These are phyloP conservation scores for Teratosphaeriaceae sp. DNA, from an alignment of 2,329 filamentous ascomycete genomes.

Conservation along the genomic window DNA sequence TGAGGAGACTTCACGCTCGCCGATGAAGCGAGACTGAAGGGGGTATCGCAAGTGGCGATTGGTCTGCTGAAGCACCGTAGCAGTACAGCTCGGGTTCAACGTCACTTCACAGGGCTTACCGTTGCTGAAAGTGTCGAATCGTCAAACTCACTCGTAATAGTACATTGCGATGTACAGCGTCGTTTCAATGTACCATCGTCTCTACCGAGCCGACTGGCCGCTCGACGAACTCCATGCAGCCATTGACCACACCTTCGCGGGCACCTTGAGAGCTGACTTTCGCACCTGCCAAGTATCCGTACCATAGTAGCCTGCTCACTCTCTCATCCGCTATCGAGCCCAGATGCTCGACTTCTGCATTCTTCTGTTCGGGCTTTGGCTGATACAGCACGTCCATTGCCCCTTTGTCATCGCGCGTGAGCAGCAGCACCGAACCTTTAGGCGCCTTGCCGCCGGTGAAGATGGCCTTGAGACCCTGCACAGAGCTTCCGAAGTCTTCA, in stretches of 20 bases:
- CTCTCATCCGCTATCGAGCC: slow-evolving; percentile 73
- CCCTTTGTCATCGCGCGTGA: slow-evolving; percentile 62
- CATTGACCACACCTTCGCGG: slow-evolving; percentile 74
- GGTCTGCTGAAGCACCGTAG: not conserved
- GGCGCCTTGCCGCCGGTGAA: slow-evolving; percentile 73
- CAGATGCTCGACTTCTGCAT: slow-evolving; percentile 46
- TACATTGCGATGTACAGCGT: not conserved
- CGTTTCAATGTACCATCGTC: slow-evolving; percentile 54
- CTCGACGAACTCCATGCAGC: slow-evolving; percentile 81
- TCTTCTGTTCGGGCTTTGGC: slow-evolving; percentile 34
- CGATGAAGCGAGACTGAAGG: not conserved
- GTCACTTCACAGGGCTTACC: slow-evolving; percentile 3
- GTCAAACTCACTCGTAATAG: no score
- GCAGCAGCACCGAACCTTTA: slow-evolving; percentile 69
- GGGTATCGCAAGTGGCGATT: not conserved
- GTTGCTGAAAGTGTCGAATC: no score
- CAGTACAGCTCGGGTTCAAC: not conserved
- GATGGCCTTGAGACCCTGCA: slow-evolving; percentile 72
- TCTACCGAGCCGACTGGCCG: slow-evolving; percentile 82
- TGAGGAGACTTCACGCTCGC: no score
- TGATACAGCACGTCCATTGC: slow-evolving; percentile 62
- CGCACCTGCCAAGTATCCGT: slow-evolving; percentile 81
- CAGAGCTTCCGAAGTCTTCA: slow-evolving; percentile 66
- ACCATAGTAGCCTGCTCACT: slow-evolving; percentile 74
- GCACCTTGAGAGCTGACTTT: slow-evolving; percentile 81